These are phyloP conservation scores for Papiliotrema terrestris DNA, from an alignment of 1,284 basidiomycete species.

Conservation along the genomic window DNA sequence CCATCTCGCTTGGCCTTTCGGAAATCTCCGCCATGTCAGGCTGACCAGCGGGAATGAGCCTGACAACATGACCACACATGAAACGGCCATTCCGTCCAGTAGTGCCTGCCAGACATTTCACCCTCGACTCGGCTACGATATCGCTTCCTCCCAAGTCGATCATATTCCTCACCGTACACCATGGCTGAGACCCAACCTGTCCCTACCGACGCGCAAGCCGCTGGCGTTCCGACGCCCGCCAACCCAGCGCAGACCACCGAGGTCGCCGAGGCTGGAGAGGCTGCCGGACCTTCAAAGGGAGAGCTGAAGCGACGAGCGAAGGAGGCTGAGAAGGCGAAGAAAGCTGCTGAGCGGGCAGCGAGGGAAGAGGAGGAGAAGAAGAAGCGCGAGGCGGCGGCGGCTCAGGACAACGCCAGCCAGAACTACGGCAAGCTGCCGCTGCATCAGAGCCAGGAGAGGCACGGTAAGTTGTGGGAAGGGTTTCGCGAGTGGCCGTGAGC, in stretches of 20 bases:
- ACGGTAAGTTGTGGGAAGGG: slow-evolving; percentile 37
- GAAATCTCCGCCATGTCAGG: too few relatives aligned
- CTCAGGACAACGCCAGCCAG: slow-evolving; percentile 73
- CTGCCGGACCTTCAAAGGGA: slow-evolving; percentile 67
- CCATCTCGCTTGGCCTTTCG: too few relatives aligned
- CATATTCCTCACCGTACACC: slow-evolving; percentile 12
- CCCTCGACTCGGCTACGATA: background rate
- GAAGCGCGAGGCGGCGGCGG: slow-evolving; percentile 69
- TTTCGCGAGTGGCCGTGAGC: background rate
- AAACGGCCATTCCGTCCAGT: too few relatives aligned
- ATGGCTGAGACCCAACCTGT: slow-evolving; percentile 1
- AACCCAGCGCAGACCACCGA: slow-evolving; percentile 9
- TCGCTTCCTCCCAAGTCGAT: slow-evolving; percentile 10
- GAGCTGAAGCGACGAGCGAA: slow-evolving; percentile 92
- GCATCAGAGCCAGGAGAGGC: slow-evolving; percentile 78
- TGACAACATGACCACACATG: too few relatives aligned
- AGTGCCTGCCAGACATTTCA: background rate
- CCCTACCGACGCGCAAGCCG: slow-evolving; percentile 3
- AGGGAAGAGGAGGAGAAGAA: slow-evolving; percentile 73
- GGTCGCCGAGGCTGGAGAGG: slow-evolving; percentile 1
- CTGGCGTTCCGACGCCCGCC: slow-evolving; percentile 8
- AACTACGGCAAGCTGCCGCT: slow-evolving; percentile 89
- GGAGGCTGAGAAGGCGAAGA: slow-evolving; percentile 87
- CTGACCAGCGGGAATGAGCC: too few relatives aligned
- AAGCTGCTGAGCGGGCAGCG: slow-evolving; percentile 77